These are phyloP conservation scores for Akanthomyces uredinophilus DNA, from an alignment of 2,329 filamentous ascomycete species.

Conservation along the genomic window DNA sequence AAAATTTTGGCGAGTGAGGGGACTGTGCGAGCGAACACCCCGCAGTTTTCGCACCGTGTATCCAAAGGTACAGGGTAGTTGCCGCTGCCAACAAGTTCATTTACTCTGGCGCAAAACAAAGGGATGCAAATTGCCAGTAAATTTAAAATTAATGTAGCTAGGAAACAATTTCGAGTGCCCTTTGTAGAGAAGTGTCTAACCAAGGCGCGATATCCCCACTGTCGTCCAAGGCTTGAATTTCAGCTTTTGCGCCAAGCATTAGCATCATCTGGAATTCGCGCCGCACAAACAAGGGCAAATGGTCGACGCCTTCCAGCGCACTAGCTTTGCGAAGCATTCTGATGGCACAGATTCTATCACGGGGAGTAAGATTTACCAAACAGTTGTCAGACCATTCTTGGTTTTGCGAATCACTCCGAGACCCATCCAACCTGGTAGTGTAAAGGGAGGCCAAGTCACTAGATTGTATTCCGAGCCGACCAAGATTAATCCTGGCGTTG, in stretches of 20 bases:
- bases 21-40: conserved; percentile 32
- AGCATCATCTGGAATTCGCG: conserved; percentile 68
- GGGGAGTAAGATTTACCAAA: conserved; percentile 36
- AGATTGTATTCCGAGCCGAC: conserved; percentile 60
- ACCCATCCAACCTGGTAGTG: neutral
- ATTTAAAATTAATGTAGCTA: neutral
- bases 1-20: conserved; percentile 33
- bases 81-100: neutral
- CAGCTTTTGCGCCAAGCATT: conserved; percentile 67
- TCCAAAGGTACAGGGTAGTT: conserved; percentile 21
- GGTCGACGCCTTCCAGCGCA: too few species aligned
- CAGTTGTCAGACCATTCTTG: neutral
- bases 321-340: conserved; percentile 45
- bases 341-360: conserved; percentile 55
- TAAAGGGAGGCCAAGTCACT: conserved; percentile 31
- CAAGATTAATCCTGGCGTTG: conserved; percentile 44
- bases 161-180: neutral
- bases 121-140: neutral
- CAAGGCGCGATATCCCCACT: conserved; percentile 45
- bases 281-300: conserved; percentile 37
- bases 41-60: conserved; percentile 33
- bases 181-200: conserved; percentile 40
- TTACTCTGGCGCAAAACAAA: neutral
- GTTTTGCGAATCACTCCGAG: neutral
- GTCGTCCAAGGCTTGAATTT: conserved; percentile 67